Evolutionary conservation across 2,329 filamentous ascomycete species (phyloP), one percentile per base, ranked within the genome.

Genomic region (Lecanoromycetidae sp.): DNA sequence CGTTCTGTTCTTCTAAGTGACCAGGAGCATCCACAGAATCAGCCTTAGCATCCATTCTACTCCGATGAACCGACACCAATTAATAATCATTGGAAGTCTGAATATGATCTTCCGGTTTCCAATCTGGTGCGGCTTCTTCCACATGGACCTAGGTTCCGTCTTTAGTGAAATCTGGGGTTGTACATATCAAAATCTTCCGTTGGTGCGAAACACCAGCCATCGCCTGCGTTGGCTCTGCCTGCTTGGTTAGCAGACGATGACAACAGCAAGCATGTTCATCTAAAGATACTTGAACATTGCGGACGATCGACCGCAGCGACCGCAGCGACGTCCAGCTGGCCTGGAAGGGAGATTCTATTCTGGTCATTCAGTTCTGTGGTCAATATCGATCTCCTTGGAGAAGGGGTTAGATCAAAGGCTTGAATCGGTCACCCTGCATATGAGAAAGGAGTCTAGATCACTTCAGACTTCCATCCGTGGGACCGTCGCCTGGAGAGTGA

Each of bases 201-300:
- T 46, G 15, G 22, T 46, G 44, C 35, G 44, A 46, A 40, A 13
- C n/a, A n/a, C n/a, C n/a, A n/a, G n/a, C n/a, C n/a, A n/a, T n/a
- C n/a, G n/a, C n/a, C n/a, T 35, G 33, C 5, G 32, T 34, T 34
- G 5, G 20, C n/a, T n/a, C n/a, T n/a, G n/a, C n/a, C n/a, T n/a
- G n/a, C n/a, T n/a, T n/a, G n/a, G n/a, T n/a, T n/a, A n/a, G n/a
- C n/a, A n/a, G n/a, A n/a, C n/a, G n/a, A n/a, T n/a, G n/a, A n/a
- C n/a, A n/a, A n/a, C n/a, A n/a, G n/a, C n/a, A n/a, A n/a, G n/a
- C n/a, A n/a, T n/a, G n/a, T n/a, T n/a, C n/a, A n/a, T n/a, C n/a
- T n/a, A n/a, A n/a, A n/a, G n/a, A n/a, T n/a, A n/a, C n/a, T n/a
- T n/a, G n/a, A n/a, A n/a, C n/a, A n/a, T n/a, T n/a, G n/a, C n/a